phyloP scores from a whole-genome alignment of 1,139 yeast species.

The Blastobotrys capitulatus region DNA sequence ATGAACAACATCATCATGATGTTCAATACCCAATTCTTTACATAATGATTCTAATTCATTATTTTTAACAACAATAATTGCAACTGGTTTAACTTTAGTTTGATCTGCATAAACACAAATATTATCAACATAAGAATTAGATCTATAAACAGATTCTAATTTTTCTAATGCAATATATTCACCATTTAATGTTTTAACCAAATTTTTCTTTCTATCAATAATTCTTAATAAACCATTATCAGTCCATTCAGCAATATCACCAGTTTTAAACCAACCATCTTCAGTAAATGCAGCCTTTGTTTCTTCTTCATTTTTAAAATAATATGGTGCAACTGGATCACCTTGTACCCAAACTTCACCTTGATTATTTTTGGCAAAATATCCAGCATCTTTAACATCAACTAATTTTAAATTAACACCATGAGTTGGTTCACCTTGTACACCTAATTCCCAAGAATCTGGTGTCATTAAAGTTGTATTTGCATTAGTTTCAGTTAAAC shows the following conservation, averaged over 20 bases:
- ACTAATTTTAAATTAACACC: constrained; percentile 82
- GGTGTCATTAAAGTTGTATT: constrained; percentile 71
- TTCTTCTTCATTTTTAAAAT: constrained; percentile 79
- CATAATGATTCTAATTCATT: constrained; percentile 56
- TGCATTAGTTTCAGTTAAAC: constrained; percentile 95
- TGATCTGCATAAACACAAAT: constrained; percentile 93
- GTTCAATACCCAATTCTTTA: constrained; percentile 46
- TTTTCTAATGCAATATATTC: constrained; percentile 97
- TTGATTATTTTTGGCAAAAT: constrained; percentile 83
- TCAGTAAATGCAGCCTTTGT: constrained; percentile 69
- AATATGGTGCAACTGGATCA: constrained; percentile 63
- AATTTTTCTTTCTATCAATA: constrained; percentile 93
- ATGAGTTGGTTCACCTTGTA: constrained; percentile 79
- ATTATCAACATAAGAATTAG: constrained; percentile 70
- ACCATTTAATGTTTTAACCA: constrained; percentile 94
- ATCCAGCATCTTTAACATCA: constrained; percentile 90
- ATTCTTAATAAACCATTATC: constrained; percentile 69
- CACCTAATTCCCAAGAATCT: constrained; percentile 59
- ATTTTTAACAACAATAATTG: constrained; percentile 81
- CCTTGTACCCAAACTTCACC: constrained; percentile 90
- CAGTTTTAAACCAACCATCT: constrained; percentile 95
- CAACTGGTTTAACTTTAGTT: constrained; percentile 81
- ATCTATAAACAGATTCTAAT: constrained; percentile 75
- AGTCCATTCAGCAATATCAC: constrained; percentile 96
- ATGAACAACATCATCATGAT: constrained; percentile 48